These are phyloP conservation scores for Waltergamsia citrina DNA, from an alignment of 2,329 filamentous ascomycete species.

Conservation along the genomic window DNA sequence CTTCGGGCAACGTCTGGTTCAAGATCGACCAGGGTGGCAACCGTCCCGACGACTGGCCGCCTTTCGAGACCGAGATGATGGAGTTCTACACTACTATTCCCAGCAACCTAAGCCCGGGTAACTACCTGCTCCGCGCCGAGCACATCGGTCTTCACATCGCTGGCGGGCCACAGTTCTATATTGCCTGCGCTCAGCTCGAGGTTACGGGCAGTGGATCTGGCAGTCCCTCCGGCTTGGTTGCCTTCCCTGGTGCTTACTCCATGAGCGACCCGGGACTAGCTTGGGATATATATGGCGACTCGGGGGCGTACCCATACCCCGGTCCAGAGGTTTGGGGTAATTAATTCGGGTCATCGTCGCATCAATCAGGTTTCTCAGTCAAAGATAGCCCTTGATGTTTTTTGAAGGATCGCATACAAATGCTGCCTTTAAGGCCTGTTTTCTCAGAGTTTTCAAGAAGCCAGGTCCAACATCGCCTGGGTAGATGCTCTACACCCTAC, in stretches of 20 bases:
- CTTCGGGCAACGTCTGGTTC: conserved; percentile 23
- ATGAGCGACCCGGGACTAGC: conserved; percentile 22
- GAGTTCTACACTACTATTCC: conserved; percentile 32
- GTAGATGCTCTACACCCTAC: too few species aligned
- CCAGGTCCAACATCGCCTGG: too few species aligned
- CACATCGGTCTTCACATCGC: conserved; percentile 31
- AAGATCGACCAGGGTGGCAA: conserved; percentile 22
- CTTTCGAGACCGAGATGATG: conserved; percentile 37
- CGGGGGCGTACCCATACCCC: conserved; percentile 11
- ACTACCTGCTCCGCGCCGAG: conserved; percentile 32
- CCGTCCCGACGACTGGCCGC: conserved; percentile 34
- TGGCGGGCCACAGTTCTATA: conserved; percentile 15
- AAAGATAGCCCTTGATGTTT: too few species aligned
- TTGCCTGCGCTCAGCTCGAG: conserved; percentile 14
- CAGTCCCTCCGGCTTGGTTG: conserved; percentile 21
- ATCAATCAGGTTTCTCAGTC: too few species aligned
- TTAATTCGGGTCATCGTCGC: too few species aligned
- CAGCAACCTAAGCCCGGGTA: conserved; percentile 23
- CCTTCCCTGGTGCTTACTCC: conserved; percentile 25
- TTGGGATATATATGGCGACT: conserved; percentile 21
- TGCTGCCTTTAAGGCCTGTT: too few species aligned
- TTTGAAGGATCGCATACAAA: too few species aligned
- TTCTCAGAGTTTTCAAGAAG: too few species aligned
- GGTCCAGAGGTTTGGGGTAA: conserved; percentile 4
- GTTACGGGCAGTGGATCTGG: conserved; percentile 16